Evolutionary conservation across 192 early-diverging fungal species (phyloP).

Genomic region (Coemansia sp.): DNA sequence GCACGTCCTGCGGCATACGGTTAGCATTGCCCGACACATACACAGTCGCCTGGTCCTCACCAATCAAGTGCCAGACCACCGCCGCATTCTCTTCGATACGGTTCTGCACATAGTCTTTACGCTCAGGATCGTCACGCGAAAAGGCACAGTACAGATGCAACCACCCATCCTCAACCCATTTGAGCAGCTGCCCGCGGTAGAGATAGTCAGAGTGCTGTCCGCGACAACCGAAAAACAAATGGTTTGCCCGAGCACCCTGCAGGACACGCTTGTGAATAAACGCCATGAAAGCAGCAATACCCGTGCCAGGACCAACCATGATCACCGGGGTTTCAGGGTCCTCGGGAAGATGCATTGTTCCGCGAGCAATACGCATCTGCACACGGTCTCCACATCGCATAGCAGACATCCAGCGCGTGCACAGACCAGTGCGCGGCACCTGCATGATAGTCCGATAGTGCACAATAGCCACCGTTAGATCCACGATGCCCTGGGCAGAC

Average conservation of each 20-base stretch:
- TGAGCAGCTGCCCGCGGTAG: slow-evolving; percentile 65
- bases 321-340: slow-evolving; percentile 58
- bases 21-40: slow-evolving; percentile 60
- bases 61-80: slow-evolving; percentile 60
- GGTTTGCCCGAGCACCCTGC: slow-evolving; percentile 51
- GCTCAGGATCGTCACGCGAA: slow-evolving; percentile 73
- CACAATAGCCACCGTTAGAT: slow-evolving; percentile 84
- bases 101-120: slow-evolving; percentile 33
- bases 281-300: slow-evolving; percentile 88
- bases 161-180: slow-evolving; percentile 40
- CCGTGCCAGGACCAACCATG: slow-evolving; percentile 85
- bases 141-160: slow-evolving; percentile 74
- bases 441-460: slow-evolving; percentile 77
- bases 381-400: slow-evolving; percentile 21
- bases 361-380: slow-evolving; percentile 54
- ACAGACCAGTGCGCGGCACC: slow-evolving; percentile 72
- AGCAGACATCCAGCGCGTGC: slow-evolving; percentile 69
- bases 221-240: slow-evolving; percentile 85
- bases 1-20: slow-evolving; percentile 12
- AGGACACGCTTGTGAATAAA: slow-evolving; percentile 60
- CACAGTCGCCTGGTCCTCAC: slow-evolving; percentile 54
- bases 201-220: slow-evolving; percentile 67
- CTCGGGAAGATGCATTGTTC: slow-evolving; percentile 66
- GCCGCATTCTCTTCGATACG: slow-evolving; percentile 5
- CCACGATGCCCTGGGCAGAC: slow-evolving; percentile 54